Percentiles rank a stretch among this genome's conserved stretches.
These are phyloP conservation scores for Scheffersomyces quercinus DNA, from an alignment of 1,139 yeast species.

Conservation along the genomic window DNA sequence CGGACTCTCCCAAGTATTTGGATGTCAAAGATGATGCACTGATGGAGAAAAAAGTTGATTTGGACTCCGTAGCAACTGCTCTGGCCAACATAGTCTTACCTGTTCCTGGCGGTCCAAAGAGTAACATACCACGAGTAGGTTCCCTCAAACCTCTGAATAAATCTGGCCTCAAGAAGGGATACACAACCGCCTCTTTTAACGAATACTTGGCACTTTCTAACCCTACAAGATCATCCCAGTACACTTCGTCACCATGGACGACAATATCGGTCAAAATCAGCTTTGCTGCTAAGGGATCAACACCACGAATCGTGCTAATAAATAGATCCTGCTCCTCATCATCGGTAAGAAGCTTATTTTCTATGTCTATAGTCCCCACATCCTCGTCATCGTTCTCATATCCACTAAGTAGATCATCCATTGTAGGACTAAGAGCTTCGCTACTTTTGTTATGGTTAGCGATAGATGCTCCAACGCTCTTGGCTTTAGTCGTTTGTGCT, in stretches of 20 bases:
- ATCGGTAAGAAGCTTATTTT: conserved; percentile 35
- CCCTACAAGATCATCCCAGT: conserved; percentile 97
- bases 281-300: conserved; percentile 41
- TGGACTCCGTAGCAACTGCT: conserved; percentile 96
- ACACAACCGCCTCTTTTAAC: conserved; percentile 92
- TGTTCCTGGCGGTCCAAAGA: conserved; percentile 98
- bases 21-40: conserved; percentile 92
- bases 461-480: background rate
- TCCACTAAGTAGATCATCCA: conserved; percentile 30
- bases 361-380: background rate
- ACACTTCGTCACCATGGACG: conserved; percentile 92
- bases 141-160: conserved; percentile 88
- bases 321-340: conserved; percentile 63
- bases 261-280: conserved; percentile 91
- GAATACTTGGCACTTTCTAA: conserved; percentile 86
- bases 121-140: conserved; percentile 93
- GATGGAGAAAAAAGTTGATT: conserved; percentile 89
- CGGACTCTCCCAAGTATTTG: conserved; percentile 91
- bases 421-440: conserved; percentile 18
- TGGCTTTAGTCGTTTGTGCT: conserved; percentile 6
- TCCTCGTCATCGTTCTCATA: conserved; percentile 14
- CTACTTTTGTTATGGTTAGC: conserved; percentile 5
- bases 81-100: conserved; percentile 98
- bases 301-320: conserved; percentile 40
- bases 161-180: conserved; percentile 94